A percentile compares a stretch with the other conserved stretches of the same genome.
These are phyloP conservation scores for Ustilago lituana DNA, from an alignment of 1,284 basidiomycete species.

Conservation along the genomic window DNA sequence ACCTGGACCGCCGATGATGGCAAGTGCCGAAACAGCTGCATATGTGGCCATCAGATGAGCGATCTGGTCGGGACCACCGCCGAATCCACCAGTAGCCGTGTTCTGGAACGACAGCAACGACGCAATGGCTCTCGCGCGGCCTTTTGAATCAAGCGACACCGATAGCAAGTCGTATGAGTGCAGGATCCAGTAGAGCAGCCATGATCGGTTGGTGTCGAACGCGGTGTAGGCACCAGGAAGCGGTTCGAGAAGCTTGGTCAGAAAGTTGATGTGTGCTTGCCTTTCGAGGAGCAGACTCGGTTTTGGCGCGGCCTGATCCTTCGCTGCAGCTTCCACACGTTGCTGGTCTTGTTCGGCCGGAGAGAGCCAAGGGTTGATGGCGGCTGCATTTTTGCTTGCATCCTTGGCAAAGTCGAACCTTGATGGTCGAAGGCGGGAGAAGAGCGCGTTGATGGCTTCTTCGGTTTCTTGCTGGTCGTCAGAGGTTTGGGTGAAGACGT, in stretches of 20 bases:
- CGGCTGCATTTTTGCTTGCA: not conserved
- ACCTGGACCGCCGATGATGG: conserved; percentile 76
- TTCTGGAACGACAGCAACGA: conserved; percentile 66
- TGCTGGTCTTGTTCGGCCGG: conserved; percentile 23
- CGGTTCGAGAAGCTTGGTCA: conserved; percentile 57
- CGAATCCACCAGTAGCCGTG: conserved; percentile 77
- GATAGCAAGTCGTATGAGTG: conserved; percentile 62
- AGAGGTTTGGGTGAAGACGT: conserved; percentile 52
- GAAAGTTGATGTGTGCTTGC: conserved; percentile 56
- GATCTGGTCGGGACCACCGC: conserved; percentile 87
- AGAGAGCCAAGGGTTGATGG: conserved; percentile 48
- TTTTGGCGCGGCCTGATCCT: conserved; percentile 9
- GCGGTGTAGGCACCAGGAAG: conserved; percentile 59
- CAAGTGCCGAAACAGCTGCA: conserved; percentile 83
- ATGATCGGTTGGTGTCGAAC: conserved; percentile 64
- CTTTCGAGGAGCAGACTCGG: conserved; percentile 50
- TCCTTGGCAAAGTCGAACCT: conserved; percentile 32
- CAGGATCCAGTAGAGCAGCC: conserved; percentile 65
- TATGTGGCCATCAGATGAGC: conserved; percentile 91
- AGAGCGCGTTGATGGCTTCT: conserved; percentile 50
- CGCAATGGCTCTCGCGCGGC: conserved; percentile 54
- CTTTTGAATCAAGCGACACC: conserved; percentile 42
- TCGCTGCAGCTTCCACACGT: conserved; percentile 6
- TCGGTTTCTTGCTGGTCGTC: conserved; percentile 60
- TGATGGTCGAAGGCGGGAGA: conserved; percentile 29